Evolutionary conservation across 2,329 filamentous ascomycete genomes (phyloP).

Genomic region (Fusarium pininemorale): DNA sequence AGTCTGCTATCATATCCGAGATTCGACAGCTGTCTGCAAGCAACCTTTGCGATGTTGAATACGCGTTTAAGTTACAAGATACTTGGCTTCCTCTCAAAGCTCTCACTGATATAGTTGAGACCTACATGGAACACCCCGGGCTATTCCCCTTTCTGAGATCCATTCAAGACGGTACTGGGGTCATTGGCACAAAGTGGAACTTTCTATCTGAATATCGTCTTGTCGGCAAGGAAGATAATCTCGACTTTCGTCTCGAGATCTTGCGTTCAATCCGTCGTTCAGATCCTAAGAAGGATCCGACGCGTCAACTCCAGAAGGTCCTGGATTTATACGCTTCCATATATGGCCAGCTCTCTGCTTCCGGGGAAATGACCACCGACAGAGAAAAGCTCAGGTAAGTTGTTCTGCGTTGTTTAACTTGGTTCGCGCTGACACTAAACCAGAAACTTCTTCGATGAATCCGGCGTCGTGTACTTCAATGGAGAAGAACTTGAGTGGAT

Average conservation of each 20-base stretch:
- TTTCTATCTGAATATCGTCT: neutral
- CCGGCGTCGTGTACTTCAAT: rapidly evolving
- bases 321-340: neutral
- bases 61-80: rapidly evolving
- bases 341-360: neutral
- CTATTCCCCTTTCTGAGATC: neutral
- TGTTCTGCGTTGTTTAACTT: rapidly evolving
- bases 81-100: neutral
- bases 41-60: neutral
- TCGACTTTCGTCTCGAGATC: neutral
- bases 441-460: neutral
- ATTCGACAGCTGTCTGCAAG: neutral
- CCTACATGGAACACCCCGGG: rapidly evolving
- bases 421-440: neutral
- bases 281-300: neutral
- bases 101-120: neutral
- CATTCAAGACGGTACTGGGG: neutral
- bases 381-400: neutral
- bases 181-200: neutral
- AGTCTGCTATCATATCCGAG: neutral
- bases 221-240: neutral
- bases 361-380: neutral
- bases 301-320: neutral
- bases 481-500: neutral
- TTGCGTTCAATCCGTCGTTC: neutral